Conservation (phyloP, 169 alveolate species). For the Cryptosporidium meleagridis region DNA sequence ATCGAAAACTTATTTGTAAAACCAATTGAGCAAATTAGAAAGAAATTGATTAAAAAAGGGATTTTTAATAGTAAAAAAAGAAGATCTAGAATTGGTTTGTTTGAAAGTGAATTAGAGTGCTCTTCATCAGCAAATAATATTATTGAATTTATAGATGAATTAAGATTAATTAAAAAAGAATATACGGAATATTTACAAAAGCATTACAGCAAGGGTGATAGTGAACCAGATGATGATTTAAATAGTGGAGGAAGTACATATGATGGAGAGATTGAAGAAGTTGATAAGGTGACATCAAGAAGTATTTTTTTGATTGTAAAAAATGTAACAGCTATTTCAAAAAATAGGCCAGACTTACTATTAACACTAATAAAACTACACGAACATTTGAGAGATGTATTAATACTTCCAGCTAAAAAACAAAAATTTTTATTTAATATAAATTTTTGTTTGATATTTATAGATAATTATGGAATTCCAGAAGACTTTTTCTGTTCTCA, state of each 20-base stretch:
- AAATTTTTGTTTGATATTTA: slow-evolving; percentile 34
- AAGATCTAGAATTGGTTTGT: neutral
- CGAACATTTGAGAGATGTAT: slow-evolving; percentile 53
- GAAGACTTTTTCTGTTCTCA: slow-evolving; percentile 57
- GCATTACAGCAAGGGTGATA: neutral
- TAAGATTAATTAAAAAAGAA: slow-evolving; percentile 35
- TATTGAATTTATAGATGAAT: slow-evolving; percentile 51
- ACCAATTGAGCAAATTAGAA: slow-evolving; percentile 58
- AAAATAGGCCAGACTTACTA: slow-evolving; percentile 53
- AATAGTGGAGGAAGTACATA: neutral
- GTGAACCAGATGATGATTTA: neutral
- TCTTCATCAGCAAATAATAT: slow-evolving; percentile 11
- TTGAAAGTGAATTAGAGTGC: neutral
- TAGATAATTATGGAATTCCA: slow-evolving; percentile 68
- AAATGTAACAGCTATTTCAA: slow-evolving; percentile 55
- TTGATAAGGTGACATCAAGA: neutral
- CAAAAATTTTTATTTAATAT: neutral
- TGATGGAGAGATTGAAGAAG: neutral
- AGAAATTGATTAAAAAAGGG: slow-evolving; percentile 2
- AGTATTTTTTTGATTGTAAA: slow-evolving; percentile 48
- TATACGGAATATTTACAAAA: neutral
- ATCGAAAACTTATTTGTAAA: slow-evolving; percentile 46
- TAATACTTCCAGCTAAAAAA: slow-evolving; percentile 21
- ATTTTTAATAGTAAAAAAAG: neutral
- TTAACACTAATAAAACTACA: slow-evolving; percentile 35